Evolutionary conservation across 306 rosid genomes (phyloP), one percentile per base, ranked within the genome.

Genomic region (Ammopiptanthus mongolicus): DNA sequence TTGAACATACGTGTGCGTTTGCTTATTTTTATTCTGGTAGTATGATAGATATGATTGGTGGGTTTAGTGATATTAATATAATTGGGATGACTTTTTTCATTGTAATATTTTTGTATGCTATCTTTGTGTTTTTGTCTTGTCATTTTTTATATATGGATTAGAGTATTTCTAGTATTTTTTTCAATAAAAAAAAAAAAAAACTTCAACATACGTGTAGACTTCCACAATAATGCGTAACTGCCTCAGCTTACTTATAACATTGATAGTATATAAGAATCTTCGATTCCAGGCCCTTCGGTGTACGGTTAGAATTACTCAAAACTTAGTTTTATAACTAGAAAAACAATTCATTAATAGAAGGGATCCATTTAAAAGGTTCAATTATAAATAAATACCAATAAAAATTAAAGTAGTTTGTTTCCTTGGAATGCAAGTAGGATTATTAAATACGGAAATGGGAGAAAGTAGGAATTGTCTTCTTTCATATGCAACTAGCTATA

Each of bases 391-490:
- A 15, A 70, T n/a, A 17, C 4, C 19, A 67, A 59, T 42, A 69
- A 50, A 51, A 41, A 51, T 63, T 48, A 21, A 22, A 69, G 39
- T 70, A 47, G 39, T 56, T 75, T 81, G 76, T 52, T 81, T 65
- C 25, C 87, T 83, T 89, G 50, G 78, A 80, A 59, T 79, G 80
- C 88, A 87, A 85, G 86, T 77, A 77, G 75, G 77, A 73, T 47
- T 60, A 72, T 41, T 12, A 17, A 77, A 79, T 55, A 61, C 74
- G 71, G 71, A 78, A 33, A 73, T 13, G 52, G 21, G 47, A 51
- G 69, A 77, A 79, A 79, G 89, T 71, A 22, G 86, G 73, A 77
- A 68, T 59, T 80, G 83, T 78, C 33, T 22, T 82, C 6, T 46
- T 65, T 47, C 18, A 65, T 75, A 82, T 79, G 79, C 48, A 79